Evolutionary conservation across 208 protist species (phyloP).

Genomic region (Angomonas deanei): DNA sequence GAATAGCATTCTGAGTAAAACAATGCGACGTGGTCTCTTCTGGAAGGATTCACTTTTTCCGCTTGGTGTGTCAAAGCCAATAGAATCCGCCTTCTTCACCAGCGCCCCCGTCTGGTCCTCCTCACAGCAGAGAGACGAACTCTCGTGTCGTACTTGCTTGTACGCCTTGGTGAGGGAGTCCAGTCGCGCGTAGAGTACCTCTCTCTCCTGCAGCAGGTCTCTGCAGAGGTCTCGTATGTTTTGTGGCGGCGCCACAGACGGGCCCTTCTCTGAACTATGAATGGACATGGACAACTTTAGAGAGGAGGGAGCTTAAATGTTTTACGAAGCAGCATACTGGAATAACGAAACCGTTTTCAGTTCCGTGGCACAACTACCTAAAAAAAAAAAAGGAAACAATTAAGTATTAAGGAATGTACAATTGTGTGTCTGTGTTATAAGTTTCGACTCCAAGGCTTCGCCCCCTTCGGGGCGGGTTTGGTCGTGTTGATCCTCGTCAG

Average conservation of each 20-base stretch:
- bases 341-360: not conserved
- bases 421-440: too few species aligned
- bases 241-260: not conserved
- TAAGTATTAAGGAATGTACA: too few species aligned
- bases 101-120: too few species aligned
- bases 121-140: not conserved
- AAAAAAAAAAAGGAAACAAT: not conserved
- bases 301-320: not conserved
- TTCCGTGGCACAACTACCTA: not conserved
- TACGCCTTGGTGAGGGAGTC: not conserved
- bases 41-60: too few species aligned
- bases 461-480: slow-evolving; percentile 62
- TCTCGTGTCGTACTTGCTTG: not conserved
- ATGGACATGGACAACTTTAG: too few species aligned
- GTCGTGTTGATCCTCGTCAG: slow-evolving; percentile 77
- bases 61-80: too few species aligned
- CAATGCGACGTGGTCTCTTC: too few species aligned
- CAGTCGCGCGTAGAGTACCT: not conserved
- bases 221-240: not conserved
- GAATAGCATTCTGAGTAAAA: too few species aligned
- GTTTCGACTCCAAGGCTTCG: slow-evolving; percentile 74
- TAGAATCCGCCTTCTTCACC: too few species aligned
- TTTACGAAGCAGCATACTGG: not conserved
- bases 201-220: not conserved
- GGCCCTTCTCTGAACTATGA: too few species aligned